These are phyloP conservation scores for Xylariaceae sp. DNA, from an alignment of 2,329 filamentous ascomycete genomes.

Conservation along the genomic window DNA sequence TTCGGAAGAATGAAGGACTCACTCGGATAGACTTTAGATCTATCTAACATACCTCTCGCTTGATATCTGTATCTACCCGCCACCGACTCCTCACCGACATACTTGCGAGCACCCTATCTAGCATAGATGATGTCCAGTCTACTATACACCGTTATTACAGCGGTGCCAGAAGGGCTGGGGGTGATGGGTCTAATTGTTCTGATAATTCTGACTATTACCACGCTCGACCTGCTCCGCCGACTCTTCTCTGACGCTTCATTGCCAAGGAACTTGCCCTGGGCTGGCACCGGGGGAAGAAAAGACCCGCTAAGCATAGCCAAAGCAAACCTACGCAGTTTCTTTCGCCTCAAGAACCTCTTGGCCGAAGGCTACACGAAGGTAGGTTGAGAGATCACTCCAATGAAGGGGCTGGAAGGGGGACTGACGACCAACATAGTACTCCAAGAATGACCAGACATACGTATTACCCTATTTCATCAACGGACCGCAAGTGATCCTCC, in stretches of 20 bases:
- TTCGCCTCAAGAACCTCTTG: slow-evolving; percentile 24
- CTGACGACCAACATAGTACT: slow-evolving; percentile 24
- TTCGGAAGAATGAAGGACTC: not conserved
- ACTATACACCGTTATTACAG: not conserved
- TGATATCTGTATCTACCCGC: not conserved
- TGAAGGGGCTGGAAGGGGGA: not conserved
- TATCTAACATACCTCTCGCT: not conserved
- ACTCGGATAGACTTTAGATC: not conserved
- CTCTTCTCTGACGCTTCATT: slow-evolving; percentile 26
- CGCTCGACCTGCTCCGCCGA: slow-evolving; percentile 23
- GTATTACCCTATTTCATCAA: slow-evolving; percentile 32
- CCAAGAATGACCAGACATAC: slow-evolving; percentile 27
- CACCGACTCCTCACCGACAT: not conserved
- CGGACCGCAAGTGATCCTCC: slow-evolving; percentile 32
- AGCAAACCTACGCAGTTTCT: slow-evolving; percentile 28
- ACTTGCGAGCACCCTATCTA: not conserved
- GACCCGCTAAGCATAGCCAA: slow-evolving; percentile 19
- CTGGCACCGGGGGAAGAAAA: slow-evolving; percentile 15
- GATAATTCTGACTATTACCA: slow-evolving; percentile 10
- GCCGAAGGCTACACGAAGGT: slow-evolving; percentile 31
- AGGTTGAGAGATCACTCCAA: not conserved
- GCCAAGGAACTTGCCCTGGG: slow-evolving; percentile 27
- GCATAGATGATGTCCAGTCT: slow-evolving; percentile 8
- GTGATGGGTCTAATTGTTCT: slow-evolving; percentile 7
- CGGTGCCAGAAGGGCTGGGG: slow-evolving; percentile 1